Evolutionary conservation across 768 basidiomycete genomes (phyloP).

Genomic region (Psilocybe cyanescens): DNA sequence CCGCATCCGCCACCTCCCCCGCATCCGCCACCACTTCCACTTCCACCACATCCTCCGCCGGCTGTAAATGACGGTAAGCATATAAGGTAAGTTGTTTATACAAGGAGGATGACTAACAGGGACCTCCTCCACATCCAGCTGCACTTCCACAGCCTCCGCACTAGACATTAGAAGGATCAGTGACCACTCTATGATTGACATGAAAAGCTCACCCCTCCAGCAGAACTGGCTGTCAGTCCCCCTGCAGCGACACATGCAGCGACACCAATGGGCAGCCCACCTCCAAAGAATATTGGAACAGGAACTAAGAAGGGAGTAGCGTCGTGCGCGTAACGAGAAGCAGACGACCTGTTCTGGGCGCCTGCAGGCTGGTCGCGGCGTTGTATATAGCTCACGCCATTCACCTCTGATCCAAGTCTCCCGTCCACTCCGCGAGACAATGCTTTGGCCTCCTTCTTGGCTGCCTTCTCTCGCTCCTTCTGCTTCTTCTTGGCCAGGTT

Average conservation of each 20-base stretch:
- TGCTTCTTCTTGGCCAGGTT: constrained; percentile 13
- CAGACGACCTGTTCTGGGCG: background rate
- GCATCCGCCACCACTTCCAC: background rate
- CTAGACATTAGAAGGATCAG: constrained; percentile 1
- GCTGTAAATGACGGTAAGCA: background rate
- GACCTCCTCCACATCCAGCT: constrained; percentile 4
- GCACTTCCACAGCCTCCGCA: background rate
- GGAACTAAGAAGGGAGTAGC: constrained; percentile 40
- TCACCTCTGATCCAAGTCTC: background rate
- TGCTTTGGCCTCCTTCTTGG: constrained; percentile 15
- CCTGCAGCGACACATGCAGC: constrained; percentile 14
- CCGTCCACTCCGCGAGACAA: background rate
- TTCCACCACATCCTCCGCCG: constrained; percentile 3
- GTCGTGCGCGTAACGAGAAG: constrained; percentile 1
- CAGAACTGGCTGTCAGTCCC: constrained; percentile 13
- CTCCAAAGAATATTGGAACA: constrained; percentile 37
- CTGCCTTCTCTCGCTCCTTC: constrained; percentile 7
- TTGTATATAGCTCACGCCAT: background rate
- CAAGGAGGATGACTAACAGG: background rate
- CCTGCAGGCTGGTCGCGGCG: background rate
- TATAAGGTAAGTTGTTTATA: background rate
- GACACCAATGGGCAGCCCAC: background rate
- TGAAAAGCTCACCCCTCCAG: constrained; percentile 1
- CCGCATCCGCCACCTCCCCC: constrained; percentile 5
- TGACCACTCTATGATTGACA: background rate